A percentile compares a stretch with the other conserved stretches of the same genome.
phyloP scores from a whole-genome alignment of 2,329 filamentous ascomycete genomes.

The Colletotrichum musicola region DNA sequence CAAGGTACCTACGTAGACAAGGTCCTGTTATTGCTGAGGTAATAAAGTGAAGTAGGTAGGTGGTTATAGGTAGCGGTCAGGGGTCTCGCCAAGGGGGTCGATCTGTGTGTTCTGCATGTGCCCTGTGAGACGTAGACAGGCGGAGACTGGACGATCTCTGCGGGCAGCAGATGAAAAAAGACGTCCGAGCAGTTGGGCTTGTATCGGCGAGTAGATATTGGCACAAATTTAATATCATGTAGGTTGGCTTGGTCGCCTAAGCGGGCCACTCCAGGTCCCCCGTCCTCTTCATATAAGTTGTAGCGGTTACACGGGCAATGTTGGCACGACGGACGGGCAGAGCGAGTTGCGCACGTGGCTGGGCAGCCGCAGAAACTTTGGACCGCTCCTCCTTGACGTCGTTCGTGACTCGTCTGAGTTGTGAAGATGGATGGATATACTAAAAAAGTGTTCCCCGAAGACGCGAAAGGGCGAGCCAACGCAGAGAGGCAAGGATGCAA shows the following conservation, averaged over 20 bases:
- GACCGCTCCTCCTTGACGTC: constrained; percentile 14
- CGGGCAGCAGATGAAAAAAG: neutral
- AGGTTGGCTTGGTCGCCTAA: neutral
- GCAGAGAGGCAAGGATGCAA: neutral
- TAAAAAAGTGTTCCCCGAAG: neutral
- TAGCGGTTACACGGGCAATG: too few relatives aligned
- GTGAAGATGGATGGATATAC: neutral
- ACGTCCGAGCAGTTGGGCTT: neutral
- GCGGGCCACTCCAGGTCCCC: neutral
- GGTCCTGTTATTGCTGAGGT: too few relatives aligned
- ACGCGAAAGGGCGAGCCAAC: constrained; percentile 11
- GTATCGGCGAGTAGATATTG: constrained; percentile 12
- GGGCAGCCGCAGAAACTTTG: constrained; percentile 17
- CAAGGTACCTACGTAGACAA: too few relatives aligned
- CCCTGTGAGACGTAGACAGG: neutral
- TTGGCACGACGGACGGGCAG: too few relatives aligned
- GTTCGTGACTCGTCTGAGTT: constrained; percentile 36
- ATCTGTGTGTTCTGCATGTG: neutral
- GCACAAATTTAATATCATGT: neutral
- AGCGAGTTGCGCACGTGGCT: constrained; percentile 11
- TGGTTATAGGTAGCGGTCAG: neutral
- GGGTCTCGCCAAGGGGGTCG: constrained; percentile 8
- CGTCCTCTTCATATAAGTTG: neutral
- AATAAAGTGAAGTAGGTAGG: too few relatives aligned
- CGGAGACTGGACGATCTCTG: constrained; percentile 9